Percentiles rank a stretch among this genome's conserved stretches.
Conservation (phyloP, 768 basidiomycete species). For the Pleurotus djamor region DNA sequence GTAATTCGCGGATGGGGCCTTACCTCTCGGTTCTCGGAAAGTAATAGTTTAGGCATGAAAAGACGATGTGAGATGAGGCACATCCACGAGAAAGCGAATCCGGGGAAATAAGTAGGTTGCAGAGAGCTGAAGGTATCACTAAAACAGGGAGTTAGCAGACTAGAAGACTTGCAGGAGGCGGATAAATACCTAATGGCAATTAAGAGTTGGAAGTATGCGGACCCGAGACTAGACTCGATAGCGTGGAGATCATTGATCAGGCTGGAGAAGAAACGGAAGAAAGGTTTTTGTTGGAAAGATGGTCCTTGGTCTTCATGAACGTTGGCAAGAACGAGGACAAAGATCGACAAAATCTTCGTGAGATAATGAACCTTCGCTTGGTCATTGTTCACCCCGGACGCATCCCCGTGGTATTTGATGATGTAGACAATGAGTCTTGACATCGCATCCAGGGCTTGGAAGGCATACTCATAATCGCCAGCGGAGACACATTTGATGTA, state of each 20-base stretch:
- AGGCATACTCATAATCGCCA: conserved; percentile 74
- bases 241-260: conserved; percentile 88
- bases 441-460: conserved; percentile 94
- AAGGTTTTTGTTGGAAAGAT: conserved; percentile 94
- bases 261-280: conserved; percentile 98
- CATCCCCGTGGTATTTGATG: conserved; percentile 99
- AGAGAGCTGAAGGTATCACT: conserved; percentile 96
- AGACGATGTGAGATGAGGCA: conserved; percentile 92
- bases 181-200: conserved; percentile 76
- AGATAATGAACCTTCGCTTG: conserved; percentile 96
- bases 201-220: conserved; percentile 87
- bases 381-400: conserved; percentile 88
- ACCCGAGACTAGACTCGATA: conserved; percentile 81
- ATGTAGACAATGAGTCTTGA: conserved; percentile 95
- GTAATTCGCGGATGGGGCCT: not conserved
- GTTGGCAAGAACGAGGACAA: conserved; percentile 93
- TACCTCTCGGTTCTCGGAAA: conserved; percentile 88
- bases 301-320: conserved; percentile 92
- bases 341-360: conserved; percentile 96
- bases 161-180: not conserved
- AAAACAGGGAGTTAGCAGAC: conserved; percentile 13
- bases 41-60: conserved; percentile 95
- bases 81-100: conserved; percentile 99
- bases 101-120: conserved; percentile 95
- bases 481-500: conserved; percentile 76